phyloP scores from a whole-genome alignment of 495 filamentous ascomycete genomes.

The Cercophora sp. region DNA sequence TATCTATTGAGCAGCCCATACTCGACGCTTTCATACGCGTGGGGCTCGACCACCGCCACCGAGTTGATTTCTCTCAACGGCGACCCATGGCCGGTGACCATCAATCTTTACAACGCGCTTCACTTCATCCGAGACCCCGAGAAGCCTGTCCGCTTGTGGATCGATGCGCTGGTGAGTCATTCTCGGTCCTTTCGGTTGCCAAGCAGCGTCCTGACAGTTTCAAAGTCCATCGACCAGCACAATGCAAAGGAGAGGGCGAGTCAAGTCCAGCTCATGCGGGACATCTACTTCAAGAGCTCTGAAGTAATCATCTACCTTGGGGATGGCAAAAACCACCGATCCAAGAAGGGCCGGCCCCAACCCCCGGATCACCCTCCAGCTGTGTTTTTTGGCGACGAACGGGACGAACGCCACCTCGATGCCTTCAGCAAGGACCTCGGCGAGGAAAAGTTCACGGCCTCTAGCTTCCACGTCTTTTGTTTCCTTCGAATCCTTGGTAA shows the following conservation, averaged over 20 bases:
- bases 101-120: constrained; percentile 8
- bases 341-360: background rate
- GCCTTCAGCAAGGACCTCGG: background rate
- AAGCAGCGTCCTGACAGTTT: too few relatives aligned
- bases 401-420: background rate
- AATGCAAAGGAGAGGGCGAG: background rate
- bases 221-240: constrained; percentile 11
- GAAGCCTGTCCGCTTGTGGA: constrained; percentile 1
- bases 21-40: constrained; percentile 7
- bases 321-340: constrained; percentile 3
- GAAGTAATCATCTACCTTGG: constrained; percentile 8
- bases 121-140: background rate
- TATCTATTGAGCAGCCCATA: too few relatives aligned
- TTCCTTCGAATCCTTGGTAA: background rate
- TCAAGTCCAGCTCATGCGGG: constrained; percentile 6
- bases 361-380: background rate
- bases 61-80: background rate
- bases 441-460: background rate
- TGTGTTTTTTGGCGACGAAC: background rate
- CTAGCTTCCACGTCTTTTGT: constrained; percentile 1
- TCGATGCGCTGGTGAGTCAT: constrained; percentile 8
- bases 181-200: too few relatives aligned
- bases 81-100: background rate
- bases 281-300: background rate
- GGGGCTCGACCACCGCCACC: background rate